Evolutionary conservation across 2,329 filamentous ascomycete genomes (phyloP).

Genomic region (Arthrinium puccinioides): DNA sequence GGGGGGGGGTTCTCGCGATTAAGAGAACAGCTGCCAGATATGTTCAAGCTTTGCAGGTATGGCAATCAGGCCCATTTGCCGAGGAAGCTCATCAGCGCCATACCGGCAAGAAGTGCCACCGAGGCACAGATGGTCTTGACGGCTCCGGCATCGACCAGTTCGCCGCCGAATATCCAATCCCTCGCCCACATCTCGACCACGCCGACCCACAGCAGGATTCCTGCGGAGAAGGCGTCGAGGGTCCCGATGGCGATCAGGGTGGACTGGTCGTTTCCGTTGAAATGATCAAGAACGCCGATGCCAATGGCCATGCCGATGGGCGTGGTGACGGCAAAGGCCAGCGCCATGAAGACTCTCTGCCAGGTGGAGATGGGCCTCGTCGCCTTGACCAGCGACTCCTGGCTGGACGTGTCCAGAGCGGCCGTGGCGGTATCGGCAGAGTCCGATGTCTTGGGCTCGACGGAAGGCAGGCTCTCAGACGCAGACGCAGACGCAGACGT

Average conservation of each 20-base stretch:
- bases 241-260: slow-evolving; percentile 68
- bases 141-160: slow-evolving; percentile 45
- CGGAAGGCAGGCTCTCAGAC: not conserved
- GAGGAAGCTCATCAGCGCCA: slow-evolving; percentile 64
- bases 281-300: slow-evolving; percentile 60
- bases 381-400: slow-evolving; percentile 2
- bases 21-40: no score
- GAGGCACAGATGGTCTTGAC: slow-evolving; percentile 42
- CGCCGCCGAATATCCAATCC: slow-evolving; percentile 61
- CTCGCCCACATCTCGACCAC: slow-evolving; percentile 73
- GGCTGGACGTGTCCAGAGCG: not conserved
- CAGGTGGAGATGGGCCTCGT: slow-evolving; percentile 24
- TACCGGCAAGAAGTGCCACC: slow-evolving; percentile 49
- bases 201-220: slow-evolving; percentile 73
- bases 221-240: slow-evolving; percentile 65
- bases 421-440: not conserved
- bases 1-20: no score
- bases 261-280: slow-evolving; percentile 65
- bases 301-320: slow-evolving; percentile 77
- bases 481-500: not conserved
- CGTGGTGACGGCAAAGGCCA: slow-evolving; percentile 62
- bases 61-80: slow-evolving; percentile 70
- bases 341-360: slow-evolving; percentile 55
- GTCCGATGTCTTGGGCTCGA: slow-evolving; percentile 3
- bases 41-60: no score